phyloP scores from a whole-genome alignment of 2,329 filamentous ascomycete species.

The Zasmidium angulare region DNA sequence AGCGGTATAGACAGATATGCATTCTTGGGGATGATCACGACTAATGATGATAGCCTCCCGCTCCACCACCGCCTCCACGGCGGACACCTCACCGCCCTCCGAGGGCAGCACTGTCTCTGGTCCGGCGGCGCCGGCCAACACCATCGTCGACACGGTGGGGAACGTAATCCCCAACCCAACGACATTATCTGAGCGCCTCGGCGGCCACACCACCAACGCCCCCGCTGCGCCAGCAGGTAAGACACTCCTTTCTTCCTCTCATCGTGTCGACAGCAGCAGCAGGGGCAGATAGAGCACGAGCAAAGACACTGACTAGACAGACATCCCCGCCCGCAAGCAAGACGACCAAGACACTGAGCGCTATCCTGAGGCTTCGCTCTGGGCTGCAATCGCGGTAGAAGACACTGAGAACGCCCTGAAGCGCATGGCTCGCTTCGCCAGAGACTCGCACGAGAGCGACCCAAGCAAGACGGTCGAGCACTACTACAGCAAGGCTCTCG shows the following conservation, averaged over 20 bases:
- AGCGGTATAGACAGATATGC: background rate
- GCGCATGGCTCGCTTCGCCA: slow-evolving; percentile 34
- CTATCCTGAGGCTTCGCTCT: slow-evolving; percentile 30
- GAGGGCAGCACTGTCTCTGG: background rate
- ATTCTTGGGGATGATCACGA: background rate
- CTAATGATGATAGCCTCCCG: background rate
- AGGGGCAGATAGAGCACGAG: background rate
- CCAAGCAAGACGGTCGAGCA: slow-evolving; percentile 24
- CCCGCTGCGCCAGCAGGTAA: slow-evolving; percentile 1
- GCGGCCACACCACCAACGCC: background rate
- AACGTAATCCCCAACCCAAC: background rate
- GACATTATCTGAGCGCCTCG: background rate
- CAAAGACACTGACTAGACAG: slow-evolving; percentile 5
- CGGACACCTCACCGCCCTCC: background rate
- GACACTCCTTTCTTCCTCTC: background rate
- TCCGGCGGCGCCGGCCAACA: background rate
- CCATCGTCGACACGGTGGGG: background rate
- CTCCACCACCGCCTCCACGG: background rate
- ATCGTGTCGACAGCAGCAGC: background rate
- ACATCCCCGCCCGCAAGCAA: background rate
- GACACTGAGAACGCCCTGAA: slow-evolving; percentile 28
- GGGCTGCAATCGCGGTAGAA: slow-evolving; percentile 34
- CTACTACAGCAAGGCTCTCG: slow-evolving; percentile 33
- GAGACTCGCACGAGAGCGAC: slow-evolving; percentile 32
- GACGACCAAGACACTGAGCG: background rate